Evolutionary conservation across 805 yeast species (phyloP), one percentile per base, ranked within the genome.

Genomic region (Kodamaea restingae): DNA sequence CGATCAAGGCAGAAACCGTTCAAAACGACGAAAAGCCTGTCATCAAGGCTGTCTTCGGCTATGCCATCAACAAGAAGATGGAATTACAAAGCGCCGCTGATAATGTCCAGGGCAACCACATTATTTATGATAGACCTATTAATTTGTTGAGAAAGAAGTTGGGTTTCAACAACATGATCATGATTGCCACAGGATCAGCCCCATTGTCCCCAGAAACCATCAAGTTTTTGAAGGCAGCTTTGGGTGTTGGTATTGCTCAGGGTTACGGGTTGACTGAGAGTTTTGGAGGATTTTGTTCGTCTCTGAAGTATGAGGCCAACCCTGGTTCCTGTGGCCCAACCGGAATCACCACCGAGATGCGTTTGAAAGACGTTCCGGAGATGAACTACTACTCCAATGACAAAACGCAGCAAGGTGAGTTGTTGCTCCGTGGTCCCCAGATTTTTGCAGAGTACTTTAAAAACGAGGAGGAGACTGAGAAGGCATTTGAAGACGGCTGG

Each of bases 201-300:
- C 91, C 93, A 18, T 69, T 84, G 45, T 67, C 84, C 22, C 70
- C 73, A 12, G 80, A 74, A 30, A 80, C 88, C 1, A 66, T 81
- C 30, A 61, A 65, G 42, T 83, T 81, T 54, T 58, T 84, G 50
- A 74, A 78, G 51, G 79, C 80, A n/a, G 69, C 80, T 1, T 68
- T 84, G 38, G 76, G 75, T 44, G 57, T 75, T 41, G 77, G 75
- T 65, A 72, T 76, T 44, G 45, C 61, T 9, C 88, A 83, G 60
- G 93, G 91, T n/a, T 84, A 82, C 57, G 91, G 90, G 3, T 67
- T 80, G 28, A 78, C 85, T 4, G 88, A 81, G 56, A 67, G 81
- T 11, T 73, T 79, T 50, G 84, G 83, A 2, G 82, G 81, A 3
- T 52, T 73, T 38, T 58, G 67, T 15, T 46, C 67, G 57, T 55